Percentiles rank a stretch among this genome's conserved stretches.
Conservation (phyloP, 768 basidiomycete species). For the Sporobolomyces roseus region DNA sequence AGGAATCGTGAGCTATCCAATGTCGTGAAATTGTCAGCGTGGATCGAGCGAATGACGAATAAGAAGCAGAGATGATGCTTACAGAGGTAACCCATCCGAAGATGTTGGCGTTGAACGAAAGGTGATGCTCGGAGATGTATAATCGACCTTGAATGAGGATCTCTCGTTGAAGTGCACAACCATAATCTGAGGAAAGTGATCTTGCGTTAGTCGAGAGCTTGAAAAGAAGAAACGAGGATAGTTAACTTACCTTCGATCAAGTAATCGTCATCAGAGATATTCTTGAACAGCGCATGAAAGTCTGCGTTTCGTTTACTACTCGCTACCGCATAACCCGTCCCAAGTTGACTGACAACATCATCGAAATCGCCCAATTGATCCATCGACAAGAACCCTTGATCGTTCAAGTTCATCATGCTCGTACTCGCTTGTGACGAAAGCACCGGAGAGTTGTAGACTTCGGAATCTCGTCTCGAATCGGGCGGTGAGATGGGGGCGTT, state of each 20-base stretch:
- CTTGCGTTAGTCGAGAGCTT: not conserved
- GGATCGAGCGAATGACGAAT: not conserved
- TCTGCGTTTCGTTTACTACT: slow-evolving; percentile 90
- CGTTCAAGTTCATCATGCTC: not conserved
- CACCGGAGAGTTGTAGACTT: slow-evolving; percentile 2
- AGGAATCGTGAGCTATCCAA: slow-evolving; percentile 69
- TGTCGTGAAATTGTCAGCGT: not conserved
- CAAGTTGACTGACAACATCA: slow-evolving; percentile 43
- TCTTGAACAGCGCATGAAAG: slow-evolving; percentile 88
- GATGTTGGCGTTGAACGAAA: slow-evolving; percentile 99
- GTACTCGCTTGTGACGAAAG: not conserved
- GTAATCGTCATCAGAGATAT: slow-evolving; percentile 89
- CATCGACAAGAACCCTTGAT: slow-evolving; percentile 34
- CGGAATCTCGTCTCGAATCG: slow-evolving; percentile 4
- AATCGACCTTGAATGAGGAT: slow-evolving; percentile 93
- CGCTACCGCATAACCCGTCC: slow-evolving; percentile 78
- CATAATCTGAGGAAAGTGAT: slow-evolving; percentile 67
- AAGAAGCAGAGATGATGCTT: slow-evolving; percentile 49
- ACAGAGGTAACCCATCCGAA: slow-evolving; percentile 99
- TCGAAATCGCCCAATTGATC: slow-evolving; percentile 44
- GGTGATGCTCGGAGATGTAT: slow-evolving; percentile 96
- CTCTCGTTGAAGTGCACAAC: slow-evolving; percentile 92
- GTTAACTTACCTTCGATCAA: slow-evolving; percentile 82
- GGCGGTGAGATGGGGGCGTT: not conserved
- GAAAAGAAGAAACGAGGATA: not conserved